Evolutionary conservation across 306 rosid genomes (phyloP), one percentile per base, ranked within the genome.

Genomic region (Trifolium subterraneum): DNA sequence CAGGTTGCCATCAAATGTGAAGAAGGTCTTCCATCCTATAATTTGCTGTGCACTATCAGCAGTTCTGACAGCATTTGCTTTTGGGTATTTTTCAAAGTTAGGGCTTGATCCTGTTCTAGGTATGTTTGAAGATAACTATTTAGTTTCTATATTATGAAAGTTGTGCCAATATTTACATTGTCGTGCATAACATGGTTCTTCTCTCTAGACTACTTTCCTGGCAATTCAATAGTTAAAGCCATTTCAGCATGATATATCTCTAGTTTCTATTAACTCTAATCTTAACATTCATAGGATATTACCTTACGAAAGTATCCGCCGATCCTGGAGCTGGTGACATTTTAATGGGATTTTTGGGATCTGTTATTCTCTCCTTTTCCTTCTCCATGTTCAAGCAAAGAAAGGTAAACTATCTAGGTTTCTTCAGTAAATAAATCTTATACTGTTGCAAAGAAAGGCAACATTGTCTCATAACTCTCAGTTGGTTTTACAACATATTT

Each of bases 331-430:
- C 97, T 77, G 98, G 98, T 64, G 97, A 94, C 79, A 75, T 94
- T 74, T 80, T 94, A 78, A 94, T 89, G 97, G 96, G 96, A 79
- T 94, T 94, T 88, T 83, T 94, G 87, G 98, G 97, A 55, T 87
- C 97, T 76, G 97, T 91, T 36, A 94, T 94, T 81, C 97, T 94
- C 79, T 94, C 98, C 50, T 94, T 94, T 80, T 89, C 98, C 77
- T 94, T 94, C 88, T 94, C 97, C 36, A 94, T 94, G 97, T 94
- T 91, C 83, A 90, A 89, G 78, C 98, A 94, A 86, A 89, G 93
- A 80, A 91, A 89, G 98, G 97, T 93, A 60, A 88, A 50, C 55
- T 51, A 71, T 38, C 52, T 60, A 73, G 51, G 33, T 42, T 67
- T 71, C 66, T 72, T 62, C 47, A 29, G 16, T 45, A 36, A n/a